Evolutionary conservation across 1,284 basidiomycete genomes (phyloP).

Genomic region (Pyrrhoderma noxium): DNA sequence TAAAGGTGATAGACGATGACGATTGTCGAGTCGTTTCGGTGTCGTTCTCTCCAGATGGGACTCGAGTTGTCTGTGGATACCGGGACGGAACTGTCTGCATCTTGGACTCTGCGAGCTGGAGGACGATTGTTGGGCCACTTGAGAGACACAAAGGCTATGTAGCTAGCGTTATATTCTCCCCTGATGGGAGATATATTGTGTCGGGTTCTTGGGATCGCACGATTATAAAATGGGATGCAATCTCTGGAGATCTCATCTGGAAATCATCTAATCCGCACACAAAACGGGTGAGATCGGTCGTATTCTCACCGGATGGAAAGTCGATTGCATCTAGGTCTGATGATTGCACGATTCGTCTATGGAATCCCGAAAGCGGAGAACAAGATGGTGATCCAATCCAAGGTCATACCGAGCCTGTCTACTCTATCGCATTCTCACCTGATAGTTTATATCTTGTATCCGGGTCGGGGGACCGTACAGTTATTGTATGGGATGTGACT

Average conservation of each 20-base stretch:
- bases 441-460: background rate
- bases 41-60: constrained; percentile 19
- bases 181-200: constrained; percentile 12
- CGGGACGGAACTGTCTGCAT: too few species aligned
- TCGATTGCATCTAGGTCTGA: background rate
- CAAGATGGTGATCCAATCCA: background rate
- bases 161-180: constrained; percentile 1
- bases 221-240: too few species aligned
- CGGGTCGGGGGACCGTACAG: constrained; percentile 33
- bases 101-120: too few species aligned
- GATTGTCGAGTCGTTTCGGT: too few species aligned
- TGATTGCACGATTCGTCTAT: background rate
- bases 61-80: constrained; percentile 18
- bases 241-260: too few species aligned
- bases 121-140: background rate
- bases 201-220: background rate
- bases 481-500: constrained; percentile 18
- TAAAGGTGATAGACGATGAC: background rate
- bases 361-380: background rate
- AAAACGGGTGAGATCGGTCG: background rate
- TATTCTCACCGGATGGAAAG: background rate
- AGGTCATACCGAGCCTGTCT: too few species aligned
- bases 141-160: constrained; percentile 9
- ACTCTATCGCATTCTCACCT: background rate
- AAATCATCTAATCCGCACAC: too few species aligned